phyloP scores from a whole-genome alignment of 257 asterid species.

The Gentiana macrophylla region DNA sequence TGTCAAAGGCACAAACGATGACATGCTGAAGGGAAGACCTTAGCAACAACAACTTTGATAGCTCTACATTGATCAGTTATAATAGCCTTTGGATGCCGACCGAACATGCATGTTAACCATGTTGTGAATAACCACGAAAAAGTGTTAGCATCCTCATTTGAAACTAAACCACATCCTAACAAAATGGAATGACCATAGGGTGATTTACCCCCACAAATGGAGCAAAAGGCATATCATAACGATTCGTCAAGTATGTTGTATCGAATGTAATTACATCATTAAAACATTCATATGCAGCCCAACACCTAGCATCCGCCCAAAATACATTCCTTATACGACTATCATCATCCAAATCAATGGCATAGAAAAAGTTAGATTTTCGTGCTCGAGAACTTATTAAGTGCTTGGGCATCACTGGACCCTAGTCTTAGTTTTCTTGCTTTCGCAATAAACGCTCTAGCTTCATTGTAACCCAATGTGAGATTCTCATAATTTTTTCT shows the following conservation, averaged over 20 bases:
- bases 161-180: background rate
- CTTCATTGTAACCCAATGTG: conserved; percentile 9
- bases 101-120: background rate
- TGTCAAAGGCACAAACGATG: background rate
- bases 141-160: background rate
- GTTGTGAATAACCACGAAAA: background rate
- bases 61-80: background rate
- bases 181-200: conserved; percentile 18
- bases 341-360: conserved; percentile 47
- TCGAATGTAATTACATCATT: conserved; percentile 23
- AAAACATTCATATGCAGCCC: conserved; percentile 37
- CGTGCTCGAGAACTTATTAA: conserved; percentile 51
- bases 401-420: conserved; percentile 47
- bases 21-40: background rate
- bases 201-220: conserved; percentile 53
- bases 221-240: conserved; percentile 45
- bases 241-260: conserved; percentile 42
- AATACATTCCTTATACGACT: conserved; percentile 41
- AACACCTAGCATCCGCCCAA: conserved; percentile 58
- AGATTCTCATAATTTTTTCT: conserved; percentile 25
- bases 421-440: conserved; percentile 32
- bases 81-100: background rate
- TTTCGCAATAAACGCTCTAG: conserved; percentile 10
- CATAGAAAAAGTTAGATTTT: conserved; percentile 42
- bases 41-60: background rate